Base-by-base conservation (phyloP, 2,329 filamentous ascomycete genomes). In the Ophiostoma novo-ulmi region DNA sequence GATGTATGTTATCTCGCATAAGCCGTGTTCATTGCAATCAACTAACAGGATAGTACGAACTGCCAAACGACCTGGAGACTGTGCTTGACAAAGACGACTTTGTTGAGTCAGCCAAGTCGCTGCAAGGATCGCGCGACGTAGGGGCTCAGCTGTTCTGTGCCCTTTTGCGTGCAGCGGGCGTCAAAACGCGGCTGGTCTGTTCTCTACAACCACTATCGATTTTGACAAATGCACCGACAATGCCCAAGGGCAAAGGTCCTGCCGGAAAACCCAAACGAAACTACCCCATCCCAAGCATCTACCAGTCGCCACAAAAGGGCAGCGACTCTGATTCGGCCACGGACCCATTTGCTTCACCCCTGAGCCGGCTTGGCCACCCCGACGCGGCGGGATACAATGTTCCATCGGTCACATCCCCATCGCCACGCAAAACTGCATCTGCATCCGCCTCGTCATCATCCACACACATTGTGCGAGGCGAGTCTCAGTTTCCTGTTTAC, bases 81-180 rank as follows among this genome's bases (percentile, higher is more conserved):
- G 85, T 88, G 26, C 80, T 91, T 67, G 90, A 93, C 38, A 89
- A 86, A 71, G 80, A 84, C 0, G 92, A 96, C 74, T 98, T 98
- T 75, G 83, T 85, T 4, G 83, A 84, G 52, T 89, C 91, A 39
- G 92, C 94, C 0, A 85, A 82, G 72, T 86, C 81, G 5, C 79
- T 97, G 22, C 83, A 88, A 74, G 96, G 94, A 0, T 98, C 94
- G 10, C 88, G 94, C 74, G 95, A 99, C 78, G 84, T 96, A 11
- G 95, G 94, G 0, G 91, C 93, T 1, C 94, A 98, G 78, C 79
- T 99, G 0, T 97, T 96, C 76, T 98, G 95, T 78, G 91, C 94
- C 2, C 80, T 98, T 41, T 83, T 99, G 4, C 89, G 95, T 22
- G 87, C 88, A n/a, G 88, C 86, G n/a, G 93, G 92, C 2, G 88